These are phyloP conservation scores for Podila verticillata DNA, from an alignment of 192 early-diverging fungal genomes.

Conservation along the genomic window DNA sequence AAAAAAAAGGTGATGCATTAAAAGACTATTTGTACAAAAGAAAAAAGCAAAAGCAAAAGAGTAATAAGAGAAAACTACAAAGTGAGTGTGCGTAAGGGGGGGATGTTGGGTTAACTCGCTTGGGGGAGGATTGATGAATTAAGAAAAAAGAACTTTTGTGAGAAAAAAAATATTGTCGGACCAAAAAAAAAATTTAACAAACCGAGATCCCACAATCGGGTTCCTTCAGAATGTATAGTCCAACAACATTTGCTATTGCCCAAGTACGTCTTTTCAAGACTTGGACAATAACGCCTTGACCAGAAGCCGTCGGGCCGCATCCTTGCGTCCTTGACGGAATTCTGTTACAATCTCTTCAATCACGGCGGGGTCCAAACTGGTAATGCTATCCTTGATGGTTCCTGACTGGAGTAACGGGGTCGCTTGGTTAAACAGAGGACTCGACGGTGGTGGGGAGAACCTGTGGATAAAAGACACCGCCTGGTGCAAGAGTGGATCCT, in stretches of 20 bases:
- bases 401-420: conserved; percentile 9
- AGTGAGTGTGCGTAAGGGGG: not conserved
- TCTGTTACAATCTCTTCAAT: conserved; percentile 52
- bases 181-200: too few relatives aligned
- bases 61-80: not conserved
- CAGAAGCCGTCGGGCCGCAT: conserved; percentile 50
- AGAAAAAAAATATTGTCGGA: conserved; percentile 2
- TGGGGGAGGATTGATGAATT: not conserved
- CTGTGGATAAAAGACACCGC: conserved; percentile 41
- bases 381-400: conserved; percentile 49
- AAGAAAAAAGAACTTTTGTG: conserved; percentile 3
- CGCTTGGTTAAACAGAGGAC: conserved; percentile 33
- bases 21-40: not conserved
- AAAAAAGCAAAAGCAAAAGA: not conserved
- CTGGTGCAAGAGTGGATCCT: conserved; percentile 40
- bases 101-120: not conserved
- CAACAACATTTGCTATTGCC: conserved; percentile 9
- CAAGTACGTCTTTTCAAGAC: conserved; percentile 14
- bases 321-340: conserved; percentile 43
- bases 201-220: too few relatives aligned
- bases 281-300: conserved; percentile 50
- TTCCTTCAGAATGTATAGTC: too few relatives aligned
- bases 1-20: not conserved
- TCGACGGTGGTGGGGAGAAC: conserved; percentile 22
- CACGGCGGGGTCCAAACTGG: conserved; percentile 43